Conservation (phyloP, 352 stramenopile genomes). For the Phytophthora melonis region DNA sequence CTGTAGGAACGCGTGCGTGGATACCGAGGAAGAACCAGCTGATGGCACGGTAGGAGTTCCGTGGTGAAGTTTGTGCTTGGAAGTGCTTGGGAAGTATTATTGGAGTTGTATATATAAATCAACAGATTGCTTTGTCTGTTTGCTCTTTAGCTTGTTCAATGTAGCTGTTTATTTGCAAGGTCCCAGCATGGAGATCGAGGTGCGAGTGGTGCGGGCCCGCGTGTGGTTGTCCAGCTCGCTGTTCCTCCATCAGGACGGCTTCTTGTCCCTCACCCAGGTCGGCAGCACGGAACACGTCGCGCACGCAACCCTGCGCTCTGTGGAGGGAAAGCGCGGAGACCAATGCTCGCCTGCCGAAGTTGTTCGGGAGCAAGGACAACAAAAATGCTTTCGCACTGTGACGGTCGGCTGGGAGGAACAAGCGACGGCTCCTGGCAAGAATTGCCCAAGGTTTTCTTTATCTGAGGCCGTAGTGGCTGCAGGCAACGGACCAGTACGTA, state of each 20-base stretch:
- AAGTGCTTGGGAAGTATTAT: slow-evolving; percentile 31
- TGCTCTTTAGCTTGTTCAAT: too few relatives aligned
- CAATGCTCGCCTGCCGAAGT: slow-evolving; percentile 16
- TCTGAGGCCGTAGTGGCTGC: slow-evolving; percentile 5
- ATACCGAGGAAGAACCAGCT: slow-evolving; percentile 13
- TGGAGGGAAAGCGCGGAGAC: slow-evolving; percentile 17
- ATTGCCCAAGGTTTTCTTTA: slow-evolving; percentile 30
- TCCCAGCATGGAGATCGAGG: slow-evolving; percentile 39
- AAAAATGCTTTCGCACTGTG: slow-evolving; percentile 33
- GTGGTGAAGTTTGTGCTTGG: slow-evolving; percentile 36
- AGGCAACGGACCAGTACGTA: background rate
- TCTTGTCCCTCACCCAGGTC: slow-evolving; percentile 47
- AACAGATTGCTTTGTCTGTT: slow-evolving; percentile 10
- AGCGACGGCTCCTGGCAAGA: background rate
- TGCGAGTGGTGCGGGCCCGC: slow-evolving; percentile 44
- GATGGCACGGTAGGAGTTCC: slow-evolving; percentile 28
- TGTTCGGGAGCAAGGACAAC: slow-evolving; percentile 1
- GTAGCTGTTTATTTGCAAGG: too few relatives aligned
- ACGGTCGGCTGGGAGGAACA: slow-evolving; percentile 41
- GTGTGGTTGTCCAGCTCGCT: slow-evolving; percentile 53
- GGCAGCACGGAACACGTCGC: slow-evolving; percentile 33
- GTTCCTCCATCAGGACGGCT: slow-evolving; percentile 41
- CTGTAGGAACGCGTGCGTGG: slow-evolving; percentile 27
- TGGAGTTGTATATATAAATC: slow-evolving; percentile 40
- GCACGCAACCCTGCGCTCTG: slow-evolving; percentile 37